A percentile compares a stretch with the other conserved stretches of the same genome.
Conservation (phyloP, 331 rosid species). For the Malus hybrid region DNA sequence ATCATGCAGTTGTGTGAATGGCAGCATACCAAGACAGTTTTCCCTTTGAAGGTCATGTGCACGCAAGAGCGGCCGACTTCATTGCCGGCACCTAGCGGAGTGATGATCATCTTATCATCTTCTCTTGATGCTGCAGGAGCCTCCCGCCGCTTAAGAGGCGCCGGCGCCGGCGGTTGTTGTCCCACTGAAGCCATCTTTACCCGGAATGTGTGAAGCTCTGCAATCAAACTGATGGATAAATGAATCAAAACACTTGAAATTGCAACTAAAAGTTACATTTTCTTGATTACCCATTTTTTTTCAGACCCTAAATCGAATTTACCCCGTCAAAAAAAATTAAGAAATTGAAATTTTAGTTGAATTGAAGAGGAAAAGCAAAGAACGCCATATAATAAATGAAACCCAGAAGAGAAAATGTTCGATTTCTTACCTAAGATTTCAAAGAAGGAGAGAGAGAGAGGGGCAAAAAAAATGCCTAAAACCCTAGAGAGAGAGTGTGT, state of each 20-base stretch:
- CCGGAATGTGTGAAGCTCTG: not conserved
- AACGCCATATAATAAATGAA: not conserved
- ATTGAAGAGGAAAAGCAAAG: not conserved
- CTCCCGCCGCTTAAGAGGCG: slow-evolving; percentile 46
- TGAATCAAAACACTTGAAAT: not conserved
- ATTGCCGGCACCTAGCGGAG: slow-evolving; percentile 83
- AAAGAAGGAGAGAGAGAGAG: not conserved
- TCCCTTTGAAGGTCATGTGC: slow-evolving; percentile 70
- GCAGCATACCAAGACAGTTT: slow-evolving; percentile 39
- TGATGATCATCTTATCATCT: slow-evolving; percentile 66
- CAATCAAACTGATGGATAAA: not conserved
- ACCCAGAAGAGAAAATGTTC: not conserved
- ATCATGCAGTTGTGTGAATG: not conserved
- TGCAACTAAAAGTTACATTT: not conserved
- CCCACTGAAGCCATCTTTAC: slow-evolving; percentile 39
- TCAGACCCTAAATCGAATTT: not conserved
- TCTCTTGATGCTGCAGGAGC: slow-evolving; percentile 33
- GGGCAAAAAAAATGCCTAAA: too few relatives aligned
- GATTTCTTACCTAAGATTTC: too few relatives aligned
- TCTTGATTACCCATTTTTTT: not conserved
- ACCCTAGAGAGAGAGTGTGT: too few relatives aligned
- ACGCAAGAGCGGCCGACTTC: slow-evolving; percentile 97
- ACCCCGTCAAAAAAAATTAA: not conserved
- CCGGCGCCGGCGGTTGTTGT: slow-evolving; percentile 27
- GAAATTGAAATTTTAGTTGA: not conserved